Conservation (phyloP, 1,284 basidiomycete species). For the Anthracocystis walkeri region DNA sequence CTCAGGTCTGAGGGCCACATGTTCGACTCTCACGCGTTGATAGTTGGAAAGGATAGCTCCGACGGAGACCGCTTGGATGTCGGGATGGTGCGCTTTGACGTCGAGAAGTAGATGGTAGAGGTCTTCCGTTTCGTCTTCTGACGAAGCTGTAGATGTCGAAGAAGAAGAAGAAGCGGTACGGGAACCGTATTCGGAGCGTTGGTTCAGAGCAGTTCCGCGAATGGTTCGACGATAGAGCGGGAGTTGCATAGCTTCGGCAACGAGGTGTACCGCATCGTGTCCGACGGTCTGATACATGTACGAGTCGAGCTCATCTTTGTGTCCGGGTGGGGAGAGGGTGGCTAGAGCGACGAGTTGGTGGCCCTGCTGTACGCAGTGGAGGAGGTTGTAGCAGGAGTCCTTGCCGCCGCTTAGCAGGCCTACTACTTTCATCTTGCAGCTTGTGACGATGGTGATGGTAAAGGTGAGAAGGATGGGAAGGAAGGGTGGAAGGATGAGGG, state of each 20-base stretch:
- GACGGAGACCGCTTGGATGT: constrained; percentile 87
- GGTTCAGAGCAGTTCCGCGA: constrained; percentile 82
- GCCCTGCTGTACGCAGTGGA: constrained; percentile 87
- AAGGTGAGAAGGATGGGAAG: background rate
- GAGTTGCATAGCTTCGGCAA: constrained; percentile 85
- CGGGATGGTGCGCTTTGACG: constrained; percentile 80
- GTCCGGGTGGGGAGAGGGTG: constrained; percentile 83
- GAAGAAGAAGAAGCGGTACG: constrained; percentile 32
- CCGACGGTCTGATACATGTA: constrained; percentile 99
- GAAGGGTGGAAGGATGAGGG: background rate
- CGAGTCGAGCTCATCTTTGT: constrained; percentile 96
- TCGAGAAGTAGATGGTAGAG: constrained; percentile 80
- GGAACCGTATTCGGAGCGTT: constrained; percentile 85
- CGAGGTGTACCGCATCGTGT: constrained; percentile 88
- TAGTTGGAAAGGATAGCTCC: constrained; percentile 98
- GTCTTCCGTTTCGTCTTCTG: constrained; percentile 92
- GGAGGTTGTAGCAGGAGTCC: constrained; percentile 95
- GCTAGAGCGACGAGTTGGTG: constrained; percentile 91
- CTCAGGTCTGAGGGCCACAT: constrained; percentile 76
- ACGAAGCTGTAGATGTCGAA: constrained; percentile 30
- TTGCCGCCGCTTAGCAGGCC: constrained; percentile 97
- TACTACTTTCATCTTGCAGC: constrained; percentile 85
- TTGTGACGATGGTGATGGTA: background rate
- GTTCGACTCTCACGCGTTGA: constrained; percentile 94
- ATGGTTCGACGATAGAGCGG: constrained; percentile 88